Percentiles rank a stretch among this genome's conserved stretches.
Evolutionary conservation across 73 alveolate genomes (phyloP).

Genomic region (Paramecium primaurelia): DNA sequence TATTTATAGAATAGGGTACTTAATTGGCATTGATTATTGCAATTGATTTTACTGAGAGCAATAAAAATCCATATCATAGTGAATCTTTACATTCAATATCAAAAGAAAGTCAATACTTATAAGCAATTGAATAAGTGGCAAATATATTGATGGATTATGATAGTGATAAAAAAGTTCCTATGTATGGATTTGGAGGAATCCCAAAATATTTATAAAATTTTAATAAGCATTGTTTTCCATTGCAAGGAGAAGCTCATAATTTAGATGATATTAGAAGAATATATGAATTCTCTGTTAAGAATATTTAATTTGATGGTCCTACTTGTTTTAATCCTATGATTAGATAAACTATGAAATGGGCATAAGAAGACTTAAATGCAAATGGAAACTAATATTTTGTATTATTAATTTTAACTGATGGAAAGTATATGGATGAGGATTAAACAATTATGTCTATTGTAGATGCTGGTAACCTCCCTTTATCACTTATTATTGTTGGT

Average conservation of each 20-base stretch:
- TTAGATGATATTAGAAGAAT: slow-evolving; percentile 67
- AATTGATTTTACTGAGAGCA: slow-evolving; percentile 83
- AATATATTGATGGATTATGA: slow-evolving; percentile 78
- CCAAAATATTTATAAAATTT: background rate
- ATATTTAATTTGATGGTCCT: slow-evolving; percentile 39
- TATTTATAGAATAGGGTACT: slow-evolving; percentile 53
- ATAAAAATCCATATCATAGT: slow-evolving; percentile 57
- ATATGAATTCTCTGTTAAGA: slow-evolving; percentile 68
- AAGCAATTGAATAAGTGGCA: slow-evolving; percentile 69
- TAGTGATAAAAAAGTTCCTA: slow-evolving; percentile 77
- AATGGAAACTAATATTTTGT: slow-evolving; percentile 30
- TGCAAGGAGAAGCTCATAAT: slow-evolving; percentile 62
- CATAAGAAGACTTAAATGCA: background rate
- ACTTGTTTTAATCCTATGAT: slow-evolving; percentile 41
- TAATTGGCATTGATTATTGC: slow-evolving; percentile 76
- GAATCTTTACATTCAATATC: slow-evolving; percentile 61
- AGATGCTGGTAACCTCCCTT: slow-evolving; percentile 54
- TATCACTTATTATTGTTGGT: slow-evolving; percentile 65
- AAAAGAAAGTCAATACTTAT: slow-evolving; percentile 68
- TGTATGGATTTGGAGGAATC: slow-evolving; percentile 81
- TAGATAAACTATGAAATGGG: slow-evolving; percentile 17
- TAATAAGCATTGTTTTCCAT: slow-evolving; percentile 85
- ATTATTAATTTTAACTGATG: slow-evolving; percentile 48
- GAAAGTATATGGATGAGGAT: slow-evolving; percentile 39
- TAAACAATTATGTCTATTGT: slow-evolving; percentile 16